phyloP scores from a whole-genome alignment of 1,284 basidiomycete genomes.

The Ganoderma sinense region DNA sequence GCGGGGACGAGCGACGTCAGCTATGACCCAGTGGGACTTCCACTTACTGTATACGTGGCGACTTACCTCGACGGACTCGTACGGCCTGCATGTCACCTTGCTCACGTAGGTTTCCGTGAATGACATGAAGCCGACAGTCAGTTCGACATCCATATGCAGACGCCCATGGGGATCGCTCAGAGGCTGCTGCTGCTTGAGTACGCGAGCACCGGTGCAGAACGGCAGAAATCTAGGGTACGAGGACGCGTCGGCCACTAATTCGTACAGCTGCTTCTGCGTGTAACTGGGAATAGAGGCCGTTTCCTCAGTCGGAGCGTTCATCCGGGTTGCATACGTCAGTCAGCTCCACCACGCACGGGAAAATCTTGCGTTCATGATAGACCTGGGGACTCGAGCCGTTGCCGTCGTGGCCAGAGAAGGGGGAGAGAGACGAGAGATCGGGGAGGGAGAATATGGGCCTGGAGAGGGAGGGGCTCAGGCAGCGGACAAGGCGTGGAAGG shows the following conservation, averaged over 20 bases:
- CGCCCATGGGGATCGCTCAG: conserved; percentile 28
- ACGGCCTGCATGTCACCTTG: conserved; percentile 81
- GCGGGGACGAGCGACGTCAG: conserved; percentile 6
- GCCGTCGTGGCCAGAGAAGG: conserved; percentile 41
- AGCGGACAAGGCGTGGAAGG: conserved; percentile 29
- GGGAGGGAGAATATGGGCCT: conserved; percentile 49
- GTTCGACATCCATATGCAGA: conserved; percentile 76
- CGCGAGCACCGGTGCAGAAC: conserved; percentile 83
- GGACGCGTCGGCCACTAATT: conserved; percentile 87
- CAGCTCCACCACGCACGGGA: conserved; percentile 68
- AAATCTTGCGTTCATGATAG: conserved; percentile 72
- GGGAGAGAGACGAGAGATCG: conserved; percentile 49
- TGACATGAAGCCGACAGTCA: conserved; percentile 89
- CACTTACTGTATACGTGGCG: background rate
- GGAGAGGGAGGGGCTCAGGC: conserved; percentile 15
- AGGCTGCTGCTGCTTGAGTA: conserved; percentile 54
- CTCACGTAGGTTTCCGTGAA: conserved; percentile 92
- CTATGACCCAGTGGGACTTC: background rate
- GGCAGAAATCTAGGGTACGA: conserved; percentile 91
- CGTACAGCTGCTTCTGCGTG: conserved; percentile 81
- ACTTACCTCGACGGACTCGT: conserved; percentile 80
- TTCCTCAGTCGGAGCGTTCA: conserved; percentile 6
- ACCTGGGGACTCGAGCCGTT: conserved; percentile 43
- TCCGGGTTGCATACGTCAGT: conserved; percentile 13
- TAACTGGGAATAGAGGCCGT: conserved; percentile 55